phyloP scores from a whole-genome alignment of 441 rosid genomes.

The Arabidopsis lyrata region DNA sequence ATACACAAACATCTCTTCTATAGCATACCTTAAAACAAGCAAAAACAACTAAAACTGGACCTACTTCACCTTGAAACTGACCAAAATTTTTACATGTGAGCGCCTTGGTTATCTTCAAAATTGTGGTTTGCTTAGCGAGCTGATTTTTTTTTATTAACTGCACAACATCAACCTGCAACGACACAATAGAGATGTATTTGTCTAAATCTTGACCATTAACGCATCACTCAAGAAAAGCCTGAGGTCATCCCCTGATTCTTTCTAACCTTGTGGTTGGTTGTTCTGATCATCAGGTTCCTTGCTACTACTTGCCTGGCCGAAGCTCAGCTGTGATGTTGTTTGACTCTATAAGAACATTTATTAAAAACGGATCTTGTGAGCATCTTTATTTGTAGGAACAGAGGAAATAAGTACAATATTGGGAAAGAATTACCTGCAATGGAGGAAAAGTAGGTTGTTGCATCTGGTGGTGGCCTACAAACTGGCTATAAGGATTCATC shows the following conservation, averaged over 20 bases:
- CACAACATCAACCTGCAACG: conserved; percentile 13
- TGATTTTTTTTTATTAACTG: background rate
- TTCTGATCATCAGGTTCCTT: conserved; percentile 19
- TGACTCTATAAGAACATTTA: conserved; percentile 19
- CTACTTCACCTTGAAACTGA: background rate
- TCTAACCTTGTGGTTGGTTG: conserved; percentile 21
- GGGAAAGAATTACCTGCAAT: conserved; percentile 19
- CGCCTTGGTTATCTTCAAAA: no score
- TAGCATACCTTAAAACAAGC: no score
- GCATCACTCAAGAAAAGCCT: conserved; percentile 5
- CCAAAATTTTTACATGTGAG: background rate
- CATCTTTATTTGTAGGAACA: background rate
- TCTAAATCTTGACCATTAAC: background rate
- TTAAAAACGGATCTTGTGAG: background rate
- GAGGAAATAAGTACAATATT: background rate
- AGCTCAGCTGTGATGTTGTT: conserved; percentile 23
- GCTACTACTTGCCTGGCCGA: conserved; percentile 24
- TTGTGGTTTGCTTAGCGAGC: background rate
- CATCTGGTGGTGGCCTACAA: conserved; percentile 33
- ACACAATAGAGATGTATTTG: background rate
- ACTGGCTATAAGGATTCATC: conserved; percentile 33
- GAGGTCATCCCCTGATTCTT: background rate
- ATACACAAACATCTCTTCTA: conserved; percentile 2
- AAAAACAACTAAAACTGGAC: no score
- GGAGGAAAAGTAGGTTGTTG: conserved; percentile 29